Conservation (phyloP, 2,329 filamentous ascomycete genomes). For the Claviceps digitariae region DNA sequence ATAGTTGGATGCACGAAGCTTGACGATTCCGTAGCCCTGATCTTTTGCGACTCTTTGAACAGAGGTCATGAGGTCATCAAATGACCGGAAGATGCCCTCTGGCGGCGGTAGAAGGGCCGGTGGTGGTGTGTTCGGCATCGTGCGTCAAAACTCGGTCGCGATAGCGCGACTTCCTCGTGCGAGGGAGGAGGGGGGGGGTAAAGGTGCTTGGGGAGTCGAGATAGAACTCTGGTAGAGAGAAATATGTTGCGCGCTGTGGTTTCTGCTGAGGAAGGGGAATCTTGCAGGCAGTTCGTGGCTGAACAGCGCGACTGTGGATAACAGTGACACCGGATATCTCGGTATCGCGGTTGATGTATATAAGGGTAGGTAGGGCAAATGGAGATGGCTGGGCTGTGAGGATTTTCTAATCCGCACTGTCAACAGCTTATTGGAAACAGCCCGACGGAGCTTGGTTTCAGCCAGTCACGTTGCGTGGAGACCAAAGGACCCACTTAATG, state of each 20-base stretch:
- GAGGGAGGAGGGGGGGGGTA: conserved; percentile 7
- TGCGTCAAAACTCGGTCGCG: conserved; percentile 16
- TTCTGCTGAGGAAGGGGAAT: neutral
- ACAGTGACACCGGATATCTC: neutral
- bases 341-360: conserved; percentile 5
- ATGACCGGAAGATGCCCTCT: conserved; percentile 45
- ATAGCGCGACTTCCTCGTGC: conserved; percentile 13
- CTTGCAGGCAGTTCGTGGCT: neutral
- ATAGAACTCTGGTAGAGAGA: neutral
- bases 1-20: conserved; percentile 49
- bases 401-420: conserved; percentile 31
- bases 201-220: neutral
- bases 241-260: no score
- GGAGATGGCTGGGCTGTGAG: conserved; percentile 24
- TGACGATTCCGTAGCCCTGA: conserved; percentile 49
- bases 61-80: conserved; percentile 43
- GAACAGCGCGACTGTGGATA: neutral
- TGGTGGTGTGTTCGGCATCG: conserved; percentile 34
- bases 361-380: conserved; percentile 5
- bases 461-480: conserved; percentile 16
- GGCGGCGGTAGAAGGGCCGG: conserved; percentile 39
- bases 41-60: conserved; percentile 48
- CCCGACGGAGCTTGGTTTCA: neutral
- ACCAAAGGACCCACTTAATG: neutral
- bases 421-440: conserved; percentile 10